Evolutionary conservation across 2,329 filamentous ascomycete genomes (phyloP).

Genomic region (Coleophoma eucalyptorum): DNA sequence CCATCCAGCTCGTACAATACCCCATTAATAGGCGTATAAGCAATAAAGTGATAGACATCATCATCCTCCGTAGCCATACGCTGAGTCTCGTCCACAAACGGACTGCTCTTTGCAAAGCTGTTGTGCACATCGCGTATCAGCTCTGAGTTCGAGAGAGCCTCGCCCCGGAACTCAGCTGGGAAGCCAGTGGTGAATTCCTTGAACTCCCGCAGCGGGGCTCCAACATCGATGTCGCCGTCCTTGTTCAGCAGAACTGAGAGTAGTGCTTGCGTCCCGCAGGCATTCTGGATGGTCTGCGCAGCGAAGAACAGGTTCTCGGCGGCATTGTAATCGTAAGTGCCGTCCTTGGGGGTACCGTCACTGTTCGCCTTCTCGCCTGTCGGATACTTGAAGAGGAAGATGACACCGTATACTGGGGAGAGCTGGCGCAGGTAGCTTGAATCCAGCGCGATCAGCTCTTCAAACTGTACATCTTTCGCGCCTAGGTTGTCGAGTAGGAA

Average conservation of each 20-base stretch:
- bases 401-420: constrained; percentile 86
- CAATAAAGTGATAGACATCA: constrained; percentile 97
- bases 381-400: constrained; percentile 98
- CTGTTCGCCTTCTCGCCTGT: constrained; percentile 62
- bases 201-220: constrained; percentile 58
- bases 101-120: constrained; percentile 71
- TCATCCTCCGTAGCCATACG: constrained; percentile 68
- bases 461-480: constrained; percentile 91
- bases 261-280: constrained; percentile 93
- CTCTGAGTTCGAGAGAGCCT: constrained; percentile 65
- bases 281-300: constrained; percentile 96
- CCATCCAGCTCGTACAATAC: constrained; percentile 93
- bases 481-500: constrained; percentile 91
- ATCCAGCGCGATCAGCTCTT: constrained; percentile 90
- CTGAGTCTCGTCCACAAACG: constrained; percentile 89
- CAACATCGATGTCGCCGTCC: constrained; percentile 57
- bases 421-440: constrained; percentile 66
- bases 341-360: constrained; percentile 65
- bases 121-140: constrained; percentile 63
- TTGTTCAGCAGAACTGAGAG: constrained; percentile 91
- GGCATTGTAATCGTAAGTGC: constrained; percentile 73
- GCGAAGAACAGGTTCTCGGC: constrained; percentile 86
- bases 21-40: constrained; percentile 79
- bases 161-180: constrained; percentile 62
- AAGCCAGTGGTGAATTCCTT: constrained; percentile 70